Evolutionary conservation across 1,284 basidiomycete species (phyloP).

Genomic region (Tilletia indica): DNA sequence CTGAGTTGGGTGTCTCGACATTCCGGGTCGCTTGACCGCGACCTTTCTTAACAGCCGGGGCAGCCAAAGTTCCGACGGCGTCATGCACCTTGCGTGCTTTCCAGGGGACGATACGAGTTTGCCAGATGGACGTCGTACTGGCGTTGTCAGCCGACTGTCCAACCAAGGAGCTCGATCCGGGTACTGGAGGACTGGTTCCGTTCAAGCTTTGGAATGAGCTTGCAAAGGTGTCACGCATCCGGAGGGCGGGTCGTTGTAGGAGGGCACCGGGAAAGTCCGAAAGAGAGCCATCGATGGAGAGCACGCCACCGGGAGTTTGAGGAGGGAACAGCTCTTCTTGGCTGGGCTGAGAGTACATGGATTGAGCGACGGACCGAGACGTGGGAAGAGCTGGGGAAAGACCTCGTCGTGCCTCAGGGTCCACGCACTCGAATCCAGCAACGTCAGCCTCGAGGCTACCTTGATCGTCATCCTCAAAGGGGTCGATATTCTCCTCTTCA

Average conservation of each 20-base stretch:
- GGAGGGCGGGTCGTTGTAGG: not conserved
- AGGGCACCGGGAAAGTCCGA: not conserved
- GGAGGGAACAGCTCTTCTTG: not conserved
- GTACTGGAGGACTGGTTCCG: not conserved
- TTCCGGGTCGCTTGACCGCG: not conserved
- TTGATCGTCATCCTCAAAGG: slow-evolving; percentile 19
- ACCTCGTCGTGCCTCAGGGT: not conserved
- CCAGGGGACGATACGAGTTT: slow-evolving; percentile 3
- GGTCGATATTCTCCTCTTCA: slow-evolving; percentile 23
- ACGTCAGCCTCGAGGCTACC: not conserved
- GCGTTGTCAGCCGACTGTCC: not conserved
- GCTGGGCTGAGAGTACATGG: not conserved
- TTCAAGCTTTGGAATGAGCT: slow-evolving; percentile 3
- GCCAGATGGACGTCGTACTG: slow-evolving; percentile 1
- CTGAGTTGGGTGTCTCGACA: not conserved
- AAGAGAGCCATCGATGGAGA: slow-evolving; percentile 4
- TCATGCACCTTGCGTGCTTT: slow-evolving; percentile 4
- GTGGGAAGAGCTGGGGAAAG: not conserved
- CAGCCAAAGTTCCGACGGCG: slow-evolving; percentile 11
- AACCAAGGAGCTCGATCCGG: not conserved
- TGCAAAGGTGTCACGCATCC: not conserved
- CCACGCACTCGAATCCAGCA: not conserved
- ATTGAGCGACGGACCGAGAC: not conserved
- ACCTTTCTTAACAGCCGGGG: not conserved
- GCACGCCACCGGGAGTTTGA: not conserved